These are phyloP conservation scores for Pseudodiploospora longispora DNA, from an alignment of 2,329 filamentous ascomycete genomes.

Conservation along the genomic window DNA sequence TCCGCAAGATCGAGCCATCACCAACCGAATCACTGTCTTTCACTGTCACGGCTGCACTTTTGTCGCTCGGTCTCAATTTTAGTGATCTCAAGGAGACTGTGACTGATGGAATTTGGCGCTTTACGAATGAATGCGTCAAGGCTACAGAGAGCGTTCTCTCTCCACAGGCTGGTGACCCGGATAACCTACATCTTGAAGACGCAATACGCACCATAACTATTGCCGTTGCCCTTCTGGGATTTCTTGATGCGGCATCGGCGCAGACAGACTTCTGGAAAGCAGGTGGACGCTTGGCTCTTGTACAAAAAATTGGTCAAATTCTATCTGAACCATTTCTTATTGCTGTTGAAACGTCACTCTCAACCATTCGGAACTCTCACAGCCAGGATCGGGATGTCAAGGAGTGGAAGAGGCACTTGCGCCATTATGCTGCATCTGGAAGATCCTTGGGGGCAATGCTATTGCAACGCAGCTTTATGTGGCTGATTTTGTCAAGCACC, in stretches of 20 bases:
- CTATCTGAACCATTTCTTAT: constrained; percentile 81
- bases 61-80: constrained; percentile 72
- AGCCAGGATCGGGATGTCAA: constrained; percentile 56
- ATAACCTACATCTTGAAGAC: constrained; percentile 55
- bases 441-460: constrained; percentile 87
- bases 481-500: constrained; percentile 70
- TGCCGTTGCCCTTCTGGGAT: constrained; percentile 79
- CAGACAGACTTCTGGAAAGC: constrained; percentile 75
- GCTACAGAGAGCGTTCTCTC: constrained; percentile 49
- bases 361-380: constrained; percentile 75
- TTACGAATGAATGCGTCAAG: constrained; percentile 61
- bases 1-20: constrained; percentile 75
- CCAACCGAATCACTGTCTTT: constrained; percentile 80
- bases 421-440: constrained; percentile 71
- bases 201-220: constrained; percentile 65
- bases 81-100: constrained; percentile 58
- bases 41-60: constrained; percentile 69
- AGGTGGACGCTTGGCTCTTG: constrained; percentile 62
- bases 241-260: constrained; percentile 72
- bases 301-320: constrained; percentile 63
- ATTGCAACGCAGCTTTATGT: constrained; percentile 81
- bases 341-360: constrained; percentile 81
- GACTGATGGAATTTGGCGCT: constrained; percentile 59
- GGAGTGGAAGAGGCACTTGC: constrained; percentile 82
- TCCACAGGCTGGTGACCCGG: constrained; percentile 46